Evolutionary conservation across 2,329 filamentous ascomycete species (phyloP).

Genomic region (Didymella keratinophila): DNA sequence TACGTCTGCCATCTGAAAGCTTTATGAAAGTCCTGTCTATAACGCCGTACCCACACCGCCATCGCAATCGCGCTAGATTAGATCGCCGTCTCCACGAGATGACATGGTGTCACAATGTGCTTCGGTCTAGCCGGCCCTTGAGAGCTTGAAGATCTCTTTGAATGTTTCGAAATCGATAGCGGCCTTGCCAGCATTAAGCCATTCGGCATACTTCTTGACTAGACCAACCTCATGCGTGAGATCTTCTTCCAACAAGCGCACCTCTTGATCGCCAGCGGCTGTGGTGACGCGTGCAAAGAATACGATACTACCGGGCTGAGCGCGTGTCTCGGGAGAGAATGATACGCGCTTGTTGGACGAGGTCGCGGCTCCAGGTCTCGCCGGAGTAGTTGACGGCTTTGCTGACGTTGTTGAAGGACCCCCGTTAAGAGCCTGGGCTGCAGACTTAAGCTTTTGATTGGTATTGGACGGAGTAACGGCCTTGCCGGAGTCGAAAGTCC

Average conservation of each 20-base stretch:
- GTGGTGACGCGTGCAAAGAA: conserved; percentile 26
- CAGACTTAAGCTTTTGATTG: not conserved
- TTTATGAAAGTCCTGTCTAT: not conserved
- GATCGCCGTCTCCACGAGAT: too few relatives aligned
- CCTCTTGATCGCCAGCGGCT: conserved; percentile 8
- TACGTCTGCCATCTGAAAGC: not conserved
- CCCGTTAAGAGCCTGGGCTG: not conserved
- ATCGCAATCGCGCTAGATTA: too few relatives aligned
- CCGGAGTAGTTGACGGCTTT: not conserved
- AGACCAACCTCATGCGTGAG: conserved; percentile 12
- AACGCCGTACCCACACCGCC: not conserved
- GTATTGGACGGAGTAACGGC: not conserved
- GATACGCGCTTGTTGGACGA: conserved; percentile 8
- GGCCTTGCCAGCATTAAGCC: conserved; percentile 8
- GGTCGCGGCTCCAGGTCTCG: not conserved
- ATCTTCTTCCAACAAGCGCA: conserved; percentile 12
- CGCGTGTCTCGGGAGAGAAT: not conserved
- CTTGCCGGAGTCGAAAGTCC: not conserved
- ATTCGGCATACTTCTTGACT: conserved; percentile 24
- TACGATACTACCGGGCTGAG: conserved; percentile 2
- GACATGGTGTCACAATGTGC: not conserved
- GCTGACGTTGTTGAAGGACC: not conserved
- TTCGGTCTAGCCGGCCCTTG: not conserved
- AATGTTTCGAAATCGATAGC: conserved; percentile 23
- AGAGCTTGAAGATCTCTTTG: conserved; percentile 14